Base-by-base conservation (phyloP, 228 moss, liverwort and hornwort genomes). In the Sphagnum fallax region DNA sequence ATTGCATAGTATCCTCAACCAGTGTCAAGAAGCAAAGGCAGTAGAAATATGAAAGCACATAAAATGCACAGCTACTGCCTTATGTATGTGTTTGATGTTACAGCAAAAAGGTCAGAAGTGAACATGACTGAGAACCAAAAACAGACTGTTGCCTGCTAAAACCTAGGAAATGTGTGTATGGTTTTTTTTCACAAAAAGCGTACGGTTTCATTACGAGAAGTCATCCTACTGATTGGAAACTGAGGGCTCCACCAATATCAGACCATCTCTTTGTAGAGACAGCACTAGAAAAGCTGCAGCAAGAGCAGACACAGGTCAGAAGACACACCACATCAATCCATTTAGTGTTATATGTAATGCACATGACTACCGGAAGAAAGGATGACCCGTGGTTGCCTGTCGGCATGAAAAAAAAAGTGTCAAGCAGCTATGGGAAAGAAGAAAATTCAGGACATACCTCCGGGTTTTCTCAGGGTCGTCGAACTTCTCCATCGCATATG, bases 271-370 rank as follows among this genome's bases (percentile, higher is more conserved):
- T 90, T 83, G 82, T 88, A 98, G 93, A 81, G 84, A 97, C 88
- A 83, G 90, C 90, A 87, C 91, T 91, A 93, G 84, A 83, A 88
- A 97, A 93, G 95, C 97, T 98, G 97, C 97, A 98, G 97, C 88
- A 98, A 93, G 93, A 90, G 90, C 97, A 98, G 90, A 67, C 91
- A 90, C 90, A 77, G 97, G 90, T 98, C 87, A 98, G 97, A 91
- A 95, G 90, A 87, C 83, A 95, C 89, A 92, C 58, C 89, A 90
- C 92, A 91, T 75, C 88, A 89, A 64, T 81, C 81, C 85, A 91
- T 82, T 75, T 82, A 75, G 77, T 76, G 73, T 82, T 80, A 80
- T 79, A 80, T 80, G 78, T 78, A 83, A 86, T 83, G 69, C 79
- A 86, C 78, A 83, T 76, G 82, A 83, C 85, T 78, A 68, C 83